Conservation (phyloP, 352 stramenopile genomes). For the Pythium phragmiticola region DNA sequence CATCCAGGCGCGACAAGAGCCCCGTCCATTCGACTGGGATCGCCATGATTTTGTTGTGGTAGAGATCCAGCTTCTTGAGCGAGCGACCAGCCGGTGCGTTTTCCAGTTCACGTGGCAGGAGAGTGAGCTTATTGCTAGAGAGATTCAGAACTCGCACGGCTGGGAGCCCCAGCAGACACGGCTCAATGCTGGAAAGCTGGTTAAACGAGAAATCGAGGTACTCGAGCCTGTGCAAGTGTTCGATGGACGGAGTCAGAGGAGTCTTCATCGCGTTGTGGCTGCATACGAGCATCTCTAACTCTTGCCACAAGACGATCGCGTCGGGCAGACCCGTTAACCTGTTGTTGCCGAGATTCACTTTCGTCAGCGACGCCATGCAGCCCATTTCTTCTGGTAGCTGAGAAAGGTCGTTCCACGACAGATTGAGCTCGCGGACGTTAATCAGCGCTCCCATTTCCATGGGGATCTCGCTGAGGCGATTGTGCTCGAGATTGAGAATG, state of each 20-base stretch:
- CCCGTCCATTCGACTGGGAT: constrained; percentile 56
- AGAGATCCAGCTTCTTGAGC: constrained; percentile 61
- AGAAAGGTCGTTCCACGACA: constrained; percentile 61
- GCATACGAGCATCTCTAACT: constrained; percentile 41
- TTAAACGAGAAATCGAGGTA: constrained; percentile 69
- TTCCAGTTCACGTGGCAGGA: constrained; percentile 46
- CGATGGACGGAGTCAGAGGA: constrained; percentile 37
- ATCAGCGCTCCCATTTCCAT: constrained; percentile 54
- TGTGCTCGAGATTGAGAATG: constrained; percentile 39
- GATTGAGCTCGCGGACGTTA: constrained; percentile 44
- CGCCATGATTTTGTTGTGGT: constrained; percentile 53
- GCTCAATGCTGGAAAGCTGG: constrained; percentile 40
- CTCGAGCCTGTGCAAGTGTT: constrained; percentile 31
- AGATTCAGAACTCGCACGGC: constrained; percentile 57
- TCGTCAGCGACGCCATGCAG: constrained; percentile 39
- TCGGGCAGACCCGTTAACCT: constrained; percentile 40
- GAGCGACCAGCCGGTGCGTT: constrained; percentile 1
- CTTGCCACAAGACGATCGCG: constrained; percentile 48
- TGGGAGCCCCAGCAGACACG: constrained; percentile 47
- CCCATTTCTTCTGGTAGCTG: constrained; percentile 61
- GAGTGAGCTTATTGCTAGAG: constrained; percentile 41
- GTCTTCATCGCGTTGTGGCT: constrained; percentile 48
- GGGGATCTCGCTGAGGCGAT: constrained; percentile 40
- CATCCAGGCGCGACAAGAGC: constrained; percentile 52
- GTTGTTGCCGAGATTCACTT: constrained; percentile 58